Conservation (phyloP, 768 basidiomycete genomes). For the Phlebiopsis flavidoalba region DNA sequence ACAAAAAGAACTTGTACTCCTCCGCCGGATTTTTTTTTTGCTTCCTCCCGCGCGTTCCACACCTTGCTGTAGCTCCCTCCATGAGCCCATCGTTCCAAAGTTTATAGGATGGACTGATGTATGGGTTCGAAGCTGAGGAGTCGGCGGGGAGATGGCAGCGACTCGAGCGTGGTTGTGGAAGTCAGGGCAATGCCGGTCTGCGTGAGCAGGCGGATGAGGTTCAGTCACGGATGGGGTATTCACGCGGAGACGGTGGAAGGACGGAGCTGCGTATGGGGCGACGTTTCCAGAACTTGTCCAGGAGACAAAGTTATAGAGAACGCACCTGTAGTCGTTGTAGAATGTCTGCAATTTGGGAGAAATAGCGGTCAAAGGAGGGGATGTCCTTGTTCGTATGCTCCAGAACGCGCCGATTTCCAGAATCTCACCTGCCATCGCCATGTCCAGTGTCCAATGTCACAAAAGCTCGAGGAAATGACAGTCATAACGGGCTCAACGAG, state of each 20-base stretch:
- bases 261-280: slow-evolving; percentile 40
- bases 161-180: slow-evolving; percentile 89
- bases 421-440: slow-evolving; percentile 68
- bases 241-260: slow-evolving; percentile 80
- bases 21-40: slow-evolving; percentile 89
- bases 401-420: slow-evolving; percentile 95
- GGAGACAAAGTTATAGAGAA: background rate
- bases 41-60: slow-evolving; percentile 90
- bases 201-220: slow-evolving; percentile 91
- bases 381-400: slow-evolving; percentile 87
- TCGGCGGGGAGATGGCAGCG: slow-evolving; percentile 70
- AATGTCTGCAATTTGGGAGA: slow-evolving; percentile 86
- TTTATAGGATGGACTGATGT: slow-evolving; percentile 81
- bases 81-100: slow-evolving; percentile 90
- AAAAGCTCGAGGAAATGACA: background rate
- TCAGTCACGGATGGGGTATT: slow-evolving; percentile 84
- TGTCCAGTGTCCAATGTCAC: background rate
- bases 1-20: slow-evolving; percentile 94
- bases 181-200: slow-evolving; percentile 97
- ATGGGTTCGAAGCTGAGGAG: slow-evolving; percentile 62
- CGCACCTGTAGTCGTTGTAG: slow-evolving; percentile 79
- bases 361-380: slow-evolving; percentile 93
- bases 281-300: slow-evolving; percentile 7
- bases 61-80: slow-evolving; percentile 99
- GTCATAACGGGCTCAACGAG: slow-evolving; percentile 69